Evolutionary conservation across 2,329 filamentous ascomycete genomes (phyloP).

Genomic region (Sphaerulina musiva): DNA sequence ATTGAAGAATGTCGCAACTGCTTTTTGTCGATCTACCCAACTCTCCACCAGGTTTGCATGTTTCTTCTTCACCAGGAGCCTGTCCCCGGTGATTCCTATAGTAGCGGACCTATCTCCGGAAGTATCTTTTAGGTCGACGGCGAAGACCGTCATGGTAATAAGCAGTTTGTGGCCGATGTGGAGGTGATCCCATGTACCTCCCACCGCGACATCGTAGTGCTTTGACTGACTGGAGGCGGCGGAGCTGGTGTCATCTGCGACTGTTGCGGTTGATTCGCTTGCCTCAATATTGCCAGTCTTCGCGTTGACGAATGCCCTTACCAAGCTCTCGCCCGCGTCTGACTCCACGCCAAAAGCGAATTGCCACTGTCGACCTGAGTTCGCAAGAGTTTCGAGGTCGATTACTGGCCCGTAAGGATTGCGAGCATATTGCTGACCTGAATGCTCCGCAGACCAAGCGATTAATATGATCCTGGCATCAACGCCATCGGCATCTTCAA

Average conservation of each 20-base stretch:
- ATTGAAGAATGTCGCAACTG: constrained; percentile 64
- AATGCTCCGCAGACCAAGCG: constrained; percentile 46
- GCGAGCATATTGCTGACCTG: neutral
- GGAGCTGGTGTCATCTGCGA: neutral
- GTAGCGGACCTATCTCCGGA: constrained; percentile 53
- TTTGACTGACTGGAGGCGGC: constrained; percentile 14
- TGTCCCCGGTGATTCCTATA: constrained; percentile 82
- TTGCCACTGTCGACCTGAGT: constrained; percentile 53
- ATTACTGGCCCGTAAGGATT: constrained; percentile 46
- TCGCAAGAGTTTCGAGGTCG: constrained; percentile 44
- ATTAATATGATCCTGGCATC: constrained; percentile 71
- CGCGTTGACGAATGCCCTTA: constrained; percentile 41
- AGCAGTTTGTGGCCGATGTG: constrained; percentile 95
- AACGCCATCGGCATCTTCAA: constrained; percentile 63
- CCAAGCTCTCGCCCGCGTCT: constrained; percentile 56
- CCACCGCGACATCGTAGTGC: constrained; percentile 66
- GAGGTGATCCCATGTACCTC: constrained; percentile 93
- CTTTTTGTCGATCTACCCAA: constrained; percentile 67
- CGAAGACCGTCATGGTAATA: constrained; percentile 75
- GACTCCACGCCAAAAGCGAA: constrained; percentile 60
- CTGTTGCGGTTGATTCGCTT: neutral
- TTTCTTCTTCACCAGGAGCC: constrained; percentile 81
- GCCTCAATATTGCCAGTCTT: constrained; percentile 31
- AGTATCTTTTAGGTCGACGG: constrained; percentile 47
- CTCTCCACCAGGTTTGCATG: constrained; percentile 72